phyloP scores from a whole-genome alignment of 129 eudicot genomes.

The Flaveria sonorensis region DNA sequence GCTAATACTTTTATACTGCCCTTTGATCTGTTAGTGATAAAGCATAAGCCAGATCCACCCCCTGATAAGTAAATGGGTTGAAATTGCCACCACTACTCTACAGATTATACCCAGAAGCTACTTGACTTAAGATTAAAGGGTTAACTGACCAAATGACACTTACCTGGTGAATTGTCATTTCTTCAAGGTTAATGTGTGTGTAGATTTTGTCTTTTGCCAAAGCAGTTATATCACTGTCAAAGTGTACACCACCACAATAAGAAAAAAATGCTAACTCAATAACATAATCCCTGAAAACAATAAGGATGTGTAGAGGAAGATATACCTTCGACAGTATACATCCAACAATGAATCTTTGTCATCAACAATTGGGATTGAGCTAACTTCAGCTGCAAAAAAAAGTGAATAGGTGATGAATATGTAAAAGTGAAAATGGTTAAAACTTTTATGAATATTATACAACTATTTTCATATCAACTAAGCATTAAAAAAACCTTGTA shows the following conservation, averaged over 20 bases:
- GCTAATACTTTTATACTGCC: background rate
- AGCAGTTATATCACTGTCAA: constrained; percentile 81
- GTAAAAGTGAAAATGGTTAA: constrained; percentile 5
- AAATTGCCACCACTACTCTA: background rate
- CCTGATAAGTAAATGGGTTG: background rate
- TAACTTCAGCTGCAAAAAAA: constrained; percentile 72
- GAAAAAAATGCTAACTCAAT: constrained; percentile 2
- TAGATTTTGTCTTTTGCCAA: constrained; percentile 85
- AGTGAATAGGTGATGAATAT: background rate
- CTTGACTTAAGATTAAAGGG: constrained; percentile 6
- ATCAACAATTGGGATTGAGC: constrained; percentile 89
- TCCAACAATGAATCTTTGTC: constrained; percentile 84
- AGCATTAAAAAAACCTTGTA: constrained; percentile 62
- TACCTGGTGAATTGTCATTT: constrained; percentile 85
- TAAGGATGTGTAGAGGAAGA: background rate
- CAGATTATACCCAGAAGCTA: background rate
- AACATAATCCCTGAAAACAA: constrained; percentile 3
- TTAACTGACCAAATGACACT: constrained; percentile 13
- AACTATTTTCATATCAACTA: background rate
- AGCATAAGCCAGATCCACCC: background rate
- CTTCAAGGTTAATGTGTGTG: constrained; percentile 81
- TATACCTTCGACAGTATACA: constrained; percentile 84
- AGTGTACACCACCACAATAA: background rate
- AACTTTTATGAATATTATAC: background rate
- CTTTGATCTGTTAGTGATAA: background rate